Conservation (phyloP, 75 land plant species). For the Sequoia sempervirens region DNA sequence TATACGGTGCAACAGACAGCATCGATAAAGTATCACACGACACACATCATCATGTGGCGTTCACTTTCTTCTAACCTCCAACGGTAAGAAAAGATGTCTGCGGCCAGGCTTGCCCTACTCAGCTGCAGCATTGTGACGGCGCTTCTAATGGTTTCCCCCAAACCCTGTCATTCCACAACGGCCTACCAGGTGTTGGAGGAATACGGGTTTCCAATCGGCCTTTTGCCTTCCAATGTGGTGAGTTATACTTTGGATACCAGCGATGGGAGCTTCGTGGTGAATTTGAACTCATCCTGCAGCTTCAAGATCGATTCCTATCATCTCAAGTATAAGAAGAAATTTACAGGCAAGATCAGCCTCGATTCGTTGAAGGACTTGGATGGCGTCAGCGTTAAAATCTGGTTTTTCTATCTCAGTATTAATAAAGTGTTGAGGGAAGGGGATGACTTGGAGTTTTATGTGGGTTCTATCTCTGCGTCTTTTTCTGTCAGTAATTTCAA, state of each 20-base stretch:
- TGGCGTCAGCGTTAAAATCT: constrained; percentile 45
- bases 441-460: constrained; percentile 34
- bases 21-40: no score
- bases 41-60: background rate
- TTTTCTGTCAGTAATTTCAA: constrained; percentile 44
- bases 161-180: background rate
- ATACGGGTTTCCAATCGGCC: constrained; percentile 45
- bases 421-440: constrained; percentile 37
- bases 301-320: constrained; percentile 41
- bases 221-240: constrained; percentile 45
- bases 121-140: background rate
- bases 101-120: background rate
- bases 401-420: constrained; percentile 44
- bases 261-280: constrained; percentile 37
- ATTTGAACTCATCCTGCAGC: constrained; percentile 26
- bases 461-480: constrained; percentile 40
- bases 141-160: background rate
- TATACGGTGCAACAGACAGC: no score
- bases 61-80: no score
- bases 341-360: constrained; percentile 22
- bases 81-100: background rate
- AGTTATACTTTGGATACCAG: constrained; percentile 24
- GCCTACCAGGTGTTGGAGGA: constrained; percentile 46
- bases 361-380: constrained; percentile 20
- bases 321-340: constrained; percentile 32